Conservation (phyloP, 768 basidiomycete species). For the Trametes maxima region DNA sequence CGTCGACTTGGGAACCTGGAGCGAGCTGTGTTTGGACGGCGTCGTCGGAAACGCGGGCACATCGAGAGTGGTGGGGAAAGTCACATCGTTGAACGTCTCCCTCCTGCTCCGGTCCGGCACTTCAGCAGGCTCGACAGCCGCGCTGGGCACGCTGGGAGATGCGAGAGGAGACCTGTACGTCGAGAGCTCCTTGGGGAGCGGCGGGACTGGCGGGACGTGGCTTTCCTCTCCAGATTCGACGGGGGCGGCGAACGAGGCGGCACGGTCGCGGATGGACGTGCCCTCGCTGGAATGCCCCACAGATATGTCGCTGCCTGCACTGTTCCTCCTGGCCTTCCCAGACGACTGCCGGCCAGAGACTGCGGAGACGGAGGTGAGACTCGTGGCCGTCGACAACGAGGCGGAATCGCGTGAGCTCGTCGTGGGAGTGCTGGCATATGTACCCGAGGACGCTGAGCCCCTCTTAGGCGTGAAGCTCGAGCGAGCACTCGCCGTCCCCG, state of each 20-base stretch:
- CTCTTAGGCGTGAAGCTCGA: conserved; percentile 85
- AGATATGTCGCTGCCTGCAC: conserved; percentile 84
- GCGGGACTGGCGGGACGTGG: conserved; percentile 90
- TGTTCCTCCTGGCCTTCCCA: conserved; percentile 68
- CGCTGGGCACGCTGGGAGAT: conserved; percentile 50
- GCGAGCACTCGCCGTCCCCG: conserved; percentile 55
- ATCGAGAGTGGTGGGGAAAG: conserved; percentile 53
- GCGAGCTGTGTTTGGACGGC: conserved; percentile 31
- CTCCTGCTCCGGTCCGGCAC: conserved; percentile 40
- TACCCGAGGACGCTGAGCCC: conserved; percentile 88
- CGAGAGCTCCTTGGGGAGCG: conserved; percentile 88
- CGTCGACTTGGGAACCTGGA: conserved; percentile 31
- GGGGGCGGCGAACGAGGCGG: conserved; percentile 57
- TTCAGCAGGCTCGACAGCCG: conserved; percentile 48
- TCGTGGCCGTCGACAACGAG: conserved; percentile 77
- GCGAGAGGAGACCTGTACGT: conserved; percentile 72
- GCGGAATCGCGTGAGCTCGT: conserved; percentile 86
- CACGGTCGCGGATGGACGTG: conserved; percentile 65
- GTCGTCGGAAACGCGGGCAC: conserved; percentile 46
- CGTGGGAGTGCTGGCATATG: conserved; percentile 74
- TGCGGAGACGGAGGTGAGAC: conserved; percentile 73
- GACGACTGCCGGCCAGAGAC: conserved; percentile 74
- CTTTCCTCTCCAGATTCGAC: conserved; percentile 63
- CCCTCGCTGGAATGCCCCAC: conserved; percentile 73
- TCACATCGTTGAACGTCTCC: conserved; percentile 48